Conservation (phyloP, 2,329 filamentous ascomycete species). For the Talaromyces marneffei region DNA sequence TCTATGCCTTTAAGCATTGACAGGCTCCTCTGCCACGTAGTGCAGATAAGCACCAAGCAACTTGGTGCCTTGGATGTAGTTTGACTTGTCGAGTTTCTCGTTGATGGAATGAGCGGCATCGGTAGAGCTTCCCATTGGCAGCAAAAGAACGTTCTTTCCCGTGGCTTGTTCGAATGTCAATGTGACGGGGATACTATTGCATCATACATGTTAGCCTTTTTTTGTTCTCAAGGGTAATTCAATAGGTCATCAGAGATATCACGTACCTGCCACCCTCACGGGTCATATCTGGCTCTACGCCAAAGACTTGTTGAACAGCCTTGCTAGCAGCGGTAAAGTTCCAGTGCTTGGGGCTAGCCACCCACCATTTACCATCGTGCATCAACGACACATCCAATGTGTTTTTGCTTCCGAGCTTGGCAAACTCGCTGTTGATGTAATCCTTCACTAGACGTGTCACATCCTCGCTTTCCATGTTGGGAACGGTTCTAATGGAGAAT, state of each 20-base stretch:
- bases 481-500: conserved; percentile 96
- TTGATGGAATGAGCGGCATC: conserved; percentile 97
- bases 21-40: conserved; percentile 87
- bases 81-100: conserved; percentile 93
- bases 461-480: conserved; percentile 88
- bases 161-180: conserved; percentile 96
- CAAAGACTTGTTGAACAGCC: conserved; percentile 94
- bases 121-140: conserved; percentile 96
- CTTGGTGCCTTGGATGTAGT: conserved; percentile 98
- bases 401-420: conserved; percentile 88
- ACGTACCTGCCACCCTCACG: conserved; percentile 82
- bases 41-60: conserved; percentile 90
- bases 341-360: conserved; percentile 95
- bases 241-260: no score
- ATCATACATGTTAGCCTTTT: neutral
- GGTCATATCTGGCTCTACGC: conserved; percentile 88
- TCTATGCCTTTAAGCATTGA: conserved; percentile 22
- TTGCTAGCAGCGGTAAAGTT: conserved; percentile 94
- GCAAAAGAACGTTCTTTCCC: conserved; percentile 90
- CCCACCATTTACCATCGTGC: conserved; percentile 98
- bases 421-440: conserved; percentile 77
- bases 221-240: neutral
- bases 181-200: conserved; percentile 82
- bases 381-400: conserved; percentile 72
- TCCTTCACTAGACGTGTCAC: conserved; percentile 82